A percentile compares a stretch with the other conserved stretches of the same genome.
phyloP scores from a whole-genome alignment of 495 filamentous ascomycete species.

The Cudoniella acicularis region DNA sequence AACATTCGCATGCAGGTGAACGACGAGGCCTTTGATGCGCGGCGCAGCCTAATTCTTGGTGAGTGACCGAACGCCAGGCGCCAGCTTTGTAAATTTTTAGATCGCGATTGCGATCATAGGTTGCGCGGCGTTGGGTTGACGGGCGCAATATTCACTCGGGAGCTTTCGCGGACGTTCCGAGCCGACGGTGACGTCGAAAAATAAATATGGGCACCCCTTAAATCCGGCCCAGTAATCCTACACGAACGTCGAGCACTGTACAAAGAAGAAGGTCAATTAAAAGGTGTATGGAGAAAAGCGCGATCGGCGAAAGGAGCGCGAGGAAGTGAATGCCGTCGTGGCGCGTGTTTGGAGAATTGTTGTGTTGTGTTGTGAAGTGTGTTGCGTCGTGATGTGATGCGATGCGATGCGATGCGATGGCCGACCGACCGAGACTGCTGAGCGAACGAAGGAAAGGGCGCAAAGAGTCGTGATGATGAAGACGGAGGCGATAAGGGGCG shows the following conservation, averaged over 20 bases:
- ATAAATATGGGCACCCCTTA: conserved; percentile 7
- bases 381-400: neutral
- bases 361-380: neutral
- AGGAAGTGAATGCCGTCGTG: conserved; percentile 27
- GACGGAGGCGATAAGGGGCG: conserved; percentile 4
- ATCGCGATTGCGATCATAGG: conserved; percentile 5
- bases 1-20: conserved; percentile 46
- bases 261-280: conserved; percentile 19
- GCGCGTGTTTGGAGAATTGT: conserved; percentile 10
- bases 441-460: neutral
- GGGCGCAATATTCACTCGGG: neutral
- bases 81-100: neutral
- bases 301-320: conserved; percentile 22
- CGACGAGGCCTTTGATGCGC: neutral
- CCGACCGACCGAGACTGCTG: neutral
- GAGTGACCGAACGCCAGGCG: conserved; percentile 4
- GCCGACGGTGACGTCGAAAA: conserved; percentile 19
- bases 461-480: conserved; percentile 7
- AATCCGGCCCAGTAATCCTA: conserved; percentile 8
- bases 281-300: conserved; percentile 20
- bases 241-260: conserved; percentile 21
- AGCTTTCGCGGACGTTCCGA: neutral
- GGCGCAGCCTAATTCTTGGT: neutral
- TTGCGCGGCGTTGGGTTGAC: neutral
- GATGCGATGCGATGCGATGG: neutral